A percentile compares a stretch with the other conserved stretches of the same genome.
phyloP scores from a whole-genome alignment of 768 basidiomycete genomes.

The Boletus sensibilis region DNA sequence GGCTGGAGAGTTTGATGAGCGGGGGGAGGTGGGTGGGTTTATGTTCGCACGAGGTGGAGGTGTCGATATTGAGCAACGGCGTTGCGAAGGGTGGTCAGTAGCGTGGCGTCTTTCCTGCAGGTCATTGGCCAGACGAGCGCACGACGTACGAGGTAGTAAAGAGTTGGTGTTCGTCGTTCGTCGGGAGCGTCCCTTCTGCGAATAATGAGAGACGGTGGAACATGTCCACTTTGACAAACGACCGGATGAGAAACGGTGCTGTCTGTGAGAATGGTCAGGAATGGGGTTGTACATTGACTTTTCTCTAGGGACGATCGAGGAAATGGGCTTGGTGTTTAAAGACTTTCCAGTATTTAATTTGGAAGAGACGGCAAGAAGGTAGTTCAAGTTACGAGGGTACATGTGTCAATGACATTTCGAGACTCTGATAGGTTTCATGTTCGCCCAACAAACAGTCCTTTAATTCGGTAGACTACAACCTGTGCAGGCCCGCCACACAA shows the following conservation, averaged over 20 bases:
- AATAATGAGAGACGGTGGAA: constrained; percentile 75
- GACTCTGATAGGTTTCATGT: too few species aligned
- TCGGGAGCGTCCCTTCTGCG: constrained; percentile 74
- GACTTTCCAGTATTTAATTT: too few species aligned
- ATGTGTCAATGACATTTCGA: too few species aligned
- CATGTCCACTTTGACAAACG: constrained; percentile 78
- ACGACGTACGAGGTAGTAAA: constrained; percentile 70
- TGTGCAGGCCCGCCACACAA: too few species aligned
- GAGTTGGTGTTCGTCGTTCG: constrained; percentile 78
- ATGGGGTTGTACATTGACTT: constrained; percentile 34
- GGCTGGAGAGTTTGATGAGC: constrained; percentile 18
- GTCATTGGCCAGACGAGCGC: not conserved
- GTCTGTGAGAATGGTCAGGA: constrained; percentile 44
- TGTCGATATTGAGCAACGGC: constrained; percentile 60
- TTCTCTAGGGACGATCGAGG: constrained; percentile 52
- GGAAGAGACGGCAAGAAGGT: too few species aligned
- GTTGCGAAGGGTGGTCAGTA: constrained; percentile 74
- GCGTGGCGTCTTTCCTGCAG: constrained; percentile 75
- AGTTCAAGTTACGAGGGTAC: too few species aligned
- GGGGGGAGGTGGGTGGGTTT: constrained; percentile 31
- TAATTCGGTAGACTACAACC: too few species aligned
- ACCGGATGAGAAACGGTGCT: constrained; percentile 76
- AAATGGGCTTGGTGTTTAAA: constrained; percentile 37
- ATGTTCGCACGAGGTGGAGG: constrained; percentile 23
- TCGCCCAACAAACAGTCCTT: too few species aligned